These are phyloP conservation scores for sweet orange (Citrus sinensis) DNA, from an alignment of 345 rosid species.

Conservation along the genomic window DNA sequence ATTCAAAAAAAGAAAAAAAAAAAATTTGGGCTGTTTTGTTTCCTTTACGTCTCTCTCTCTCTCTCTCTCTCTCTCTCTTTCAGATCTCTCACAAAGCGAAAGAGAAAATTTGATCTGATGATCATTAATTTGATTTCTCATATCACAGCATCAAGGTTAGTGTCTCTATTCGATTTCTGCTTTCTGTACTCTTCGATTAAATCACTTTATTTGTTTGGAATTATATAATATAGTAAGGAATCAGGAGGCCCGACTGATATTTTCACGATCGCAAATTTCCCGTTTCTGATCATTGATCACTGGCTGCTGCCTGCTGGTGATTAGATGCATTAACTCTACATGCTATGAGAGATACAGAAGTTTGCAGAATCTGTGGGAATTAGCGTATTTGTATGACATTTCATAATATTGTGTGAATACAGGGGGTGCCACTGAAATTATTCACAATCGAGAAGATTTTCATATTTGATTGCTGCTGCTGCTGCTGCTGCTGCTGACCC, in stretches of 20 bases:
- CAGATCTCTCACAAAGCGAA: neutral
- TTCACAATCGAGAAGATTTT: neutral
- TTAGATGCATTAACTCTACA: neutral
- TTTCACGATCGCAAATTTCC: neutral
- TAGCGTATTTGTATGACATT: neutral
- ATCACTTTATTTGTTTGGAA: no score
- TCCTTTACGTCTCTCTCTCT: neutral
- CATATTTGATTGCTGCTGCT: slow-evolving; percentile 10
- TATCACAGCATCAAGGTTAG: neutral
- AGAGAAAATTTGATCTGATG: neutral
- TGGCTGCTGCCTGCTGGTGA: neutral
- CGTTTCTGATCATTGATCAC: no score
- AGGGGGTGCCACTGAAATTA: neutral
- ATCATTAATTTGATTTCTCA: neutral
- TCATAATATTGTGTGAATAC: neutral
- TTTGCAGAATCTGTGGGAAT: neutral
- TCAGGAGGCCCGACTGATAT: neutral
- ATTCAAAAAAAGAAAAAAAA: neutral
- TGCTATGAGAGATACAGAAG: neutral
- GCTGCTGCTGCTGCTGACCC: neutral
- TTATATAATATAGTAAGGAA: neutral
- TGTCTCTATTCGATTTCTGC: neutral
- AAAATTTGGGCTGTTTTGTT: no score
- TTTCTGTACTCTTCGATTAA: neutral
- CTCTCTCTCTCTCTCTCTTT: neutral